Evolutionary conservation across 257 asterid genomes (phyloP).

Genomic region (Fraxinus quadrangulata): DNA sequence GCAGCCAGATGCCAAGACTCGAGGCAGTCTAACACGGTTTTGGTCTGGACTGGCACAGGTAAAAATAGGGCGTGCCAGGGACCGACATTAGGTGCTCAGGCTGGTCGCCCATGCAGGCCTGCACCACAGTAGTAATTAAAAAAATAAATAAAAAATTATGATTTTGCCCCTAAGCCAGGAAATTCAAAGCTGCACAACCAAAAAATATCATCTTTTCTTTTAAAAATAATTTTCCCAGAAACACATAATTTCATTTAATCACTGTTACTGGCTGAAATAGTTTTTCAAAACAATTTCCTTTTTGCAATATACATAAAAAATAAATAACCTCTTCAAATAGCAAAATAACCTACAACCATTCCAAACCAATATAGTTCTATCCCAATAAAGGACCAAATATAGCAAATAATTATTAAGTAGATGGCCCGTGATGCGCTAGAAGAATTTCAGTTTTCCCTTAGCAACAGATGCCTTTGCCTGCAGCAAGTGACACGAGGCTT

Average conservation of each 20-base stretch:
- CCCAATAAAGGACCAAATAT: background rate
- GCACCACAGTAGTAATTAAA: too few relatives aligned
- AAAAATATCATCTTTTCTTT: too few relatives aligned
- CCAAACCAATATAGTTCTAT: background rate
- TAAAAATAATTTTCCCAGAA: background rate
- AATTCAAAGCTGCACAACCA: too few relatives aligned
- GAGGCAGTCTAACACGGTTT: too few relatives aligned
- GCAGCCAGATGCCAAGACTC: too few relatives aligned
- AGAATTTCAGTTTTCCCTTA: background rate
- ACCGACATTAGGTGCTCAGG: too few relatives aligned
- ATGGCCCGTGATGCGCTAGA: background rate
- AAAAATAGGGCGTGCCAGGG: too few relatives aligned
- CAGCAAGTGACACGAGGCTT: conserved; percentile 17
- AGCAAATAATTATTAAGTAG: background rate
- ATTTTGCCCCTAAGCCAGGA: too few relatives aligned
- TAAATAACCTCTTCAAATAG: conserved; percentile 2
- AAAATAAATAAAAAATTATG: too few relatives aligned
- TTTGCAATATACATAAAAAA: conserved; percentile 20
- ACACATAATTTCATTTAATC: background rate
- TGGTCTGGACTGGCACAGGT: too few relatives aligned
- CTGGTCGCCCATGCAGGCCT: too few relatives aligned
- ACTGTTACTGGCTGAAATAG: background rate
- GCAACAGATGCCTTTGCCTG: background rate
- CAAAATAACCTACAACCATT: background rate
- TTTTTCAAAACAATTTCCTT: background rate